Base-by-base conservation (phyloP, 2,329 filamentous ascomycete genomes). In the Claviceps humidiphila region DNA sequence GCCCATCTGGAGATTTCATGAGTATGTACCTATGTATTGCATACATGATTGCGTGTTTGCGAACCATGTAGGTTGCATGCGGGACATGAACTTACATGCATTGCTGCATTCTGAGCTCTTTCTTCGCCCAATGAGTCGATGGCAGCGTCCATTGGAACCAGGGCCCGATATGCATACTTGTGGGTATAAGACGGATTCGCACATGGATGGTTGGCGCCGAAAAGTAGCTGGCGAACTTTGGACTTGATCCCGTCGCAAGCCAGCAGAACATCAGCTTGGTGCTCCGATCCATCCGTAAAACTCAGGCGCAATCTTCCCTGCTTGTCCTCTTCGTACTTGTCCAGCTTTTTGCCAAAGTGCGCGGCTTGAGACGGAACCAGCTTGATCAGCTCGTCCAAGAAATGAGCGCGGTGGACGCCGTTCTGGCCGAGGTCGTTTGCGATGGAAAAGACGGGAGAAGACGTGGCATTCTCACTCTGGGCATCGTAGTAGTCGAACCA, bases 241-340 rank as follows among this genome's bases (percentile, higher is more conserved):
- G 76, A 79, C 61, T 83, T 83, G 59, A 85, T 82, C 0, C 82
- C 82, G 61, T 85, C 82, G 56, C 79, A 82, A 0, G 78, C 81
- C 46, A 85, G 66, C 0, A 82, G 51, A 0, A 63, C 68, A 26
- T 70, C 67, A 3, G 50, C 44, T 24, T 34, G 30, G 49, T 48
- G 9, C 43, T 44, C n/a, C 1, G 50, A 40, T 16, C 70, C 70
- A 41, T 74, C 72, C 0, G 60, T 55, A 50, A 74, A 74, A n/a
- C 34, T 57, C 46, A 73, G 57, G 2, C 55, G 51, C 3, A 65
- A 53, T 39, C 60, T 61, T 2, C 59, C 60, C 3, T 58, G 55
- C 9, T 49, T 41, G 3, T 51, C 53, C 11, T 62, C 54, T 58
- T 63, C 53, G 60, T 64, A 61, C 54, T 68, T 24, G 48, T 64